Base-by-base conservation (phyloP, 345 rosid genomes). In the Combretum micranthum region DNA sequence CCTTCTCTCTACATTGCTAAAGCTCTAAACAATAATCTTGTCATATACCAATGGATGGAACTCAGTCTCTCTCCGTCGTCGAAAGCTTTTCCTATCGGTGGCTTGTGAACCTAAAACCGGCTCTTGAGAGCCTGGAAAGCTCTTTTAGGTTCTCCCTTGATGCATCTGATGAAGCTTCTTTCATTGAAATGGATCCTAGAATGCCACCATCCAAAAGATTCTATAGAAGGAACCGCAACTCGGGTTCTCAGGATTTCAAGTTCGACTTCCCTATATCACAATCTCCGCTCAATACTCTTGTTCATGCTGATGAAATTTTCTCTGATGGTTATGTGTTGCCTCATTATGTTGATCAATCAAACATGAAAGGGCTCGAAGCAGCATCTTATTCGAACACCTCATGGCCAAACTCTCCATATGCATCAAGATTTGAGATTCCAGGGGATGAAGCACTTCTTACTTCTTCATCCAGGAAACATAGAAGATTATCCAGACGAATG, bases 121-220 rank as follows among this genome's bases (percentile, higher is more conserved):
- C 94, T 53, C 50, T 72, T 18, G 87, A 85, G 44, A 58, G 75
- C 75, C 65, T 70, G 3, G 83, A 70, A 25, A 63, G 49, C 57
- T 71, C 86, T 12, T 71, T 73, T 14, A 61, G 88, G 65, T 67
- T 80, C 55, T 77, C 88, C 3, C 61, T 81, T 47, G 90, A 92
- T 67, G 79, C 67, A 42, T 78, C 72, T 8, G 91, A 83, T 61
- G 93, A 86, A 45, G 60, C 53, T 63, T 83, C 86, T 37, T 92
- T 86, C 91, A 92, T 92, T 20, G 97, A 92, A 72, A 88, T 92
- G 98, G 98, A 92, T 79, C 97, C 98, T n/a, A 82, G 81, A 70
- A 71, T 86, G 75, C 89, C 97, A 57, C 91, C 98, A 45, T 93
- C 99, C 7, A 85, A 80, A 85, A 83, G 99, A 72, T 92, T 92